A percentile compares a stretch with the other conserved stretches of the same genome.
phyloP scores from a whole-genome alignment of 305 asterid genomes.

The Fraxinus dipetala region DNA sequence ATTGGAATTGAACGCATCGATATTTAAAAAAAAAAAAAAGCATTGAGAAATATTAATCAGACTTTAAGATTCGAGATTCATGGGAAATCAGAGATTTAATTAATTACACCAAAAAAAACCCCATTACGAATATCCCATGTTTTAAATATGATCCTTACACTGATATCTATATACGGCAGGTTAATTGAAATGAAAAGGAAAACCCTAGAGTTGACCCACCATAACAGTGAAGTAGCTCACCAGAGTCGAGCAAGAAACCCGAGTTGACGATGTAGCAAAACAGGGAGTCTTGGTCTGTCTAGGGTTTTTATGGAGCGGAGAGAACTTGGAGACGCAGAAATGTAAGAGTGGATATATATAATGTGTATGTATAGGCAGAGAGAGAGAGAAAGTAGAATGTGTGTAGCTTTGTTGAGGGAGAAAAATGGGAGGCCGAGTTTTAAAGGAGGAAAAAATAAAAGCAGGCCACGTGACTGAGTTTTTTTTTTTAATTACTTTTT shows the following conservation, averaged over 20 bases:
- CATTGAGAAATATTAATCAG: background rate
- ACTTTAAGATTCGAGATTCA: constrained; percentile 26
- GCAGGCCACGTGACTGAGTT: constrained; percentile 32
- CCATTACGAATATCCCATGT: constrained; percentile 14
- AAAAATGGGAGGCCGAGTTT: constrained; percentile 44
- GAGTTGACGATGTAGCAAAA: constrained; percentile 23
- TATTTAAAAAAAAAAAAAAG: background rate
- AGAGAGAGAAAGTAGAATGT: constrained; percentile 20
- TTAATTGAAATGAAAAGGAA: constrained; percentile 25
- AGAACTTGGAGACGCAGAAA: constrained; percentile 45
- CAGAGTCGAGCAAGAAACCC: constrained; percentile 26
- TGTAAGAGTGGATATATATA: constrained; percentile 21
- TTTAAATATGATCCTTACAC: background rate
- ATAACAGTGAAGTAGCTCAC: constrained; percentile 42
- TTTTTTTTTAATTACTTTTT: background rate
- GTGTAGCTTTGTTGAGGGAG: constrained; percentile 23
- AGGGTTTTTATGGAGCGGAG: constrained; percentile 27
- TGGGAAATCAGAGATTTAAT: constrained; percentile 12
- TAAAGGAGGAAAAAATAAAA: constrained; percentile 24
- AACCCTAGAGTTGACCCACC: constrained; percentile 55
- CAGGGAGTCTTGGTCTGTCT: constrained; percentile 11
- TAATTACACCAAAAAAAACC: background rate
- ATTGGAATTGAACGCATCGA: background rate
- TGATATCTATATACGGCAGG: constrained; percentile 12
- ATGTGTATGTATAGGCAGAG: constrained; percentile 25